Evolutionary conservation across 2,329 filamentous ascomycete species (phyloP).

Genomic region (Aureobasidium sp.): DNA sequence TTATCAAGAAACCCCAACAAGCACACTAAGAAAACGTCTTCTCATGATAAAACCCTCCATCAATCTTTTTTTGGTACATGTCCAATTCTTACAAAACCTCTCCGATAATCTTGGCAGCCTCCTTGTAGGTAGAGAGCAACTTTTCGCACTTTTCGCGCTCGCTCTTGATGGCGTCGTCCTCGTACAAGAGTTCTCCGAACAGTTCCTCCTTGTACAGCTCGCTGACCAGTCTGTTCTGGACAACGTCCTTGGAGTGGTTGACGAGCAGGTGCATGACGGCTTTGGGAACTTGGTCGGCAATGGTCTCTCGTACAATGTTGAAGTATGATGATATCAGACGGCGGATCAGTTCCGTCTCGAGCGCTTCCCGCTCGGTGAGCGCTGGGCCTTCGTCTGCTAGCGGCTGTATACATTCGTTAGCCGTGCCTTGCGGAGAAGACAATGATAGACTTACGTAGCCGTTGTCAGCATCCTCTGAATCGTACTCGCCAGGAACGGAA

Average conservation of each 20-base stretch:
- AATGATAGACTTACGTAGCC: conserved; percentile 47
- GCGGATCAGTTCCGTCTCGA: conserved; percentile 95
- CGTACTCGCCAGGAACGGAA: conserved; percentile 27
- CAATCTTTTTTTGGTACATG: background rate
- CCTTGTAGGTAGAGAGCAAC: conserved; percentile 86
- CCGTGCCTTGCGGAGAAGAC: conserved; percentile 13
- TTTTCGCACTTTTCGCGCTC: conserved; percentile 98
- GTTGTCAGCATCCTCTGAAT: conserved; percentile 35
- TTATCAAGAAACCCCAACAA: background rate
- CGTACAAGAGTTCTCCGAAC: conserved; percentile 89
- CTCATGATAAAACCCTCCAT: background rate
- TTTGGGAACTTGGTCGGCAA: conserved; percentile 96
- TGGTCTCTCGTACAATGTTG: conserved; percentile 97
- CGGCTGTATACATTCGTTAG: conserved; percentile 26
- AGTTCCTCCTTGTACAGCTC: conserved; percentile 87
- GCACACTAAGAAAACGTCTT: background rate
- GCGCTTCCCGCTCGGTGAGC: conserved; percentile 87
- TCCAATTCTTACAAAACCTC: conserved; percentile 64
- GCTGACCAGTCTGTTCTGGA: conserved; percentile 92
- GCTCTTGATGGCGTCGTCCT: conserved; percentile 94
- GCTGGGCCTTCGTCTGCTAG: conserved; percentile 60
- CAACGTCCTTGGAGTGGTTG: conserved; percentile 96
- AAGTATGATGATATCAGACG: conserved; percentile 97
- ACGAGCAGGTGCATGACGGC: conserved; percentile 98
- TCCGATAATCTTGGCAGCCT: conserved; percentile 95